Conservation (phyloP, 2,329 filamentous ascomycete species). For the Pseudogymnoascus pannorum region DNA sequence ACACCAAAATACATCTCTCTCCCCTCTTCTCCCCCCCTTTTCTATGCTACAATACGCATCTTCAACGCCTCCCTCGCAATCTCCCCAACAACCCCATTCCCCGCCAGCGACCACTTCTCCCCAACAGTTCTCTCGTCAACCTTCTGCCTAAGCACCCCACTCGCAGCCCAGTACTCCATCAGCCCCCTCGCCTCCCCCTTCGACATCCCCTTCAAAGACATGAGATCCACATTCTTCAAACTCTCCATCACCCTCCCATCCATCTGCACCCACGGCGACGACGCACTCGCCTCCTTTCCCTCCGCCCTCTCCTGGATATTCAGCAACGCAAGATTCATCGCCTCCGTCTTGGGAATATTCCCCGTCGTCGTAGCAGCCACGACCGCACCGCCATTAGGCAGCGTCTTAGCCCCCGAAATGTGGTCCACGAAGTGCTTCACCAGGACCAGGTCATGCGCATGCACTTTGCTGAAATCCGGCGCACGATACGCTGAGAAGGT, state of each 20-base stretch:
- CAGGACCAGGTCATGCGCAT: conserved; percentile 76
- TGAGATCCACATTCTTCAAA: conserved; percentile 42
- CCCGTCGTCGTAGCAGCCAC: conserved; percentile 67
- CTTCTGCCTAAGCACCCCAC: conserved; percentile 65
- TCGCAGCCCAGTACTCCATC: conserved; percentile 90
- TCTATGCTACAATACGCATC: conserved; percentile 16
- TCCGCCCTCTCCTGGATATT: conserved; percentile 43
- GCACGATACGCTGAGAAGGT: conserved; percentile 66
- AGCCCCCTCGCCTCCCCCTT: conserved; percentile 68
- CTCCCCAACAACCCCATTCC: conserved; percentile 77
- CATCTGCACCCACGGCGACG: conserved; percentile 46
- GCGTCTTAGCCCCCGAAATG: conserved; percentile 50
- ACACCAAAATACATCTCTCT: conserved; percentile 6
- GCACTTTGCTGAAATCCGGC: conserved; percentile 64
- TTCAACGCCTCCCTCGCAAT: conserved; percentile 61
- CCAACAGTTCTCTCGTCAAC: conserved; percentile 65
- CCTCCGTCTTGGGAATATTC: conserved; percentile 58
- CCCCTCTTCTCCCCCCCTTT: background rate
- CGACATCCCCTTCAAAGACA: conserved; percentile 60
- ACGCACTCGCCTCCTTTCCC: conserved; percentile 29
- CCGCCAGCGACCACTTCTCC: conserved; percentile 78
- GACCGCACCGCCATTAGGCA: conserved; percentile 70
- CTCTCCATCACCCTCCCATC: conserved; percentile 49
- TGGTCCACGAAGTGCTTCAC: conserved; percentile 68
- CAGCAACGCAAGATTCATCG: conserved; percentile 60